These are phyloP conservation scores for Dioscorea dumetorum DNA, from an alignment of 106 monocot genomes.

Conservation along the genomic window DNA sequence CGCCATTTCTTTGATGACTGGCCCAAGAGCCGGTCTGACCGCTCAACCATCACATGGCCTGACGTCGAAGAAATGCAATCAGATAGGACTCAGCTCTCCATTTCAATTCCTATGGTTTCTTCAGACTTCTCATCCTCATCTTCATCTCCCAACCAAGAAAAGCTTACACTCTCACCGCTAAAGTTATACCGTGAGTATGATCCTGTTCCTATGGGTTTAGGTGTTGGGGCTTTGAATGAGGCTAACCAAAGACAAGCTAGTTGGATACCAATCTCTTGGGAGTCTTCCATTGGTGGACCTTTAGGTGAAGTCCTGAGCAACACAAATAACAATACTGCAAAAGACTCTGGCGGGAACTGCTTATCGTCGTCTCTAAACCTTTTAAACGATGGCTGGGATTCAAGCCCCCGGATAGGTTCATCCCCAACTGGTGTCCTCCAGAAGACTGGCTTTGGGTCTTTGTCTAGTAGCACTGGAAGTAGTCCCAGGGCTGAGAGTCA, in stretches of 20 bases:
- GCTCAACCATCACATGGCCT: slow-evolving; percentile 22
- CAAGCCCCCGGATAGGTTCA: slow-evolving; percentile 35
- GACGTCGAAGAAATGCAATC: slow-evolving; percentile 31
- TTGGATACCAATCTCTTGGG: slow-evolving; percentile 66
- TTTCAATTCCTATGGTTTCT: slow-evolving; percentile 53
- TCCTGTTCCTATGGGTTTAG: slow-evolving; percentile 25
- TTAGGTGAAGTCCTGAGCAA: slow-evolving; percentile 86
- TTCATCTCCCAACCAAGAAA: slow-evolving; percentile 42
- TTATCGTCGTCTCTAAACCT: slow-evolving; percentile 50
- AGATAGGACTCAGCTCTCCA: slow-evolving; percentile 70
- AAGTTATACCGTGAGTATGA: slow-evolving; percentile 36
- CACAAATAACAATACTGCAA: slow-evolving; percentile 28
- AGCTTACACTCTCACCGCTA: slow-evolving; percentile 35
- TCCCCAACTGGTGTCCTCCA: slow-evolving; percentile 81
- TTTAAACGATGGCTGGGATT: slow-evolving; percentile 50
- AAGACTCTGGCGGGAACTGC: slow-evolving; percentile 27
- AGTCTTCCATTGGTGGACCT: slow-evolving; percentile 71
- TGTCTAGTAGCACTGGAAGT: slow-evolving; percentile 79
- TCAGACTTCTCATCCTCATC: slow-evolving; percentile 58
- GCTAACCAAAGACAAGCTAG: slow-evolving; percentile 12
- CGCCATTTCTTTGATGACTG: slow-evolving; percentile 59
- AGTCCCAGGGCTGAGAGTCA: slow-evolving; percentile 59
- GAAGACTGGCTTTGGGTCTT: slow-evolving; percentile 62
- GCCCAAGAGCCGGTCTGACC: slow-evolving; percentile 44
- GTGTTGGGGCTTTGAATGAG: slow-evolving; percentile 15